Conservation (phyloP, 805 yeast genomes). For the Metschnikowia cerradonensis region DNA sequence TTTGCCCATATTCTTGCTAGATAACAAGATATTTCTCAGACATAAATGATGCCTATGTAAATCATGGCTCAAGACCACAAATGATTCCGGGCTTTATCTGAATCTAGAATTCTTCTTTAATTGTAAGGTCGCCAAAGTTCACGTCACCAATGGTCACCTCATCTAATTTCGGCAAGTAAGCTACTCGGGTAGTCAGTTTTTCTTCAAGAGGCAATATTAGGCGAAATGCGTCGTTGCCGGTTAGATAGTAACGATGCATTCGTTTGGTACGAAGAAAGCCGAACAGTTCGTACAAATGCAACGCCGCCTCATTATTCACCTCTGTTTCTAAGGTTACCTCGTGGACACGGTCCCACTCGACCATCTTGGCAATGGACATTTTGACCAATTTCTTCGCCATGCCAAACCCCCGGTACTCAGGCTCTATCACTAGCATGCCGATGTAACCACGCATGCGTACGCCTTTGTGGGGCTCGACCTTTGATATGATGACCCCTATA, state of each 20-base stretch:
- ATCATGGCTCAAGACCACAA: no score
- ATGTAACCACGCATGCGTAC: constrained; percentile 83
- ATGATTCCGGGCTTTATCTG: no score
- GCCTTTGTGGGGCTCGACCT: constrained; percentile 70
- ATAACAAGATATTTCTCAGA: no score
- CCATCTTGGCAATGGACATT: constrained; percentile 61
- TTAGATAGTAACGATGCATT: constrained; percentile 80
- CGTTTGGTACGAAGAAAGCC: constrained; percentile 75
- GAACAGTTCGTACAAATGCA: constrained; percentile 64
- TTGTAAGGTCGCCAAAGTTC: background rate
- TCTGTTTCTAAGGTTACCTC: constrained; percentile 94
- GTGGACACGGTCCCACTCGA: constrained; percentile 59
- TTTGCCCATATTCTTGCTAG: no score
- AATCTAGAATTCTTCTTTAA: background rate
- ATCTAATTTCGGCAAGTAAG: constrained; percentile 38
- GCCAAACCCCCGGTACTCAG: constrained; percentile 67
- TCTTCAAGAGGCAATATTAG: constrained; percentile 76
- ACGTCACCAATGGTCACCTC: background rate
- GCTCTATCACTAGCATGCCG: constrained; percentile 90
- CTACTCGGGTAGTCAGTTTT: constrained; percentile 44
- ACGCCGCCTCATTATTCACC: constrained; percentile 69
- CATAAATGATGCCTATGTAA: no score
- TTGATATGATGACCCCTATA: constrained; percentile 84
- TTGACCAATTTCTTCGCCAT: constrained; percentile 73
- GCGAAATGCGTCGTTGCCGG: constrained; percentile 90